Percentiles rank a stretch among this genome's conserved stretches.
These are phyloP conservation scores for Fusarium pininemorale DNA, from an alignment of 2,329 filamentous ascomycete species.

Conservation along the genomic window DNA sequence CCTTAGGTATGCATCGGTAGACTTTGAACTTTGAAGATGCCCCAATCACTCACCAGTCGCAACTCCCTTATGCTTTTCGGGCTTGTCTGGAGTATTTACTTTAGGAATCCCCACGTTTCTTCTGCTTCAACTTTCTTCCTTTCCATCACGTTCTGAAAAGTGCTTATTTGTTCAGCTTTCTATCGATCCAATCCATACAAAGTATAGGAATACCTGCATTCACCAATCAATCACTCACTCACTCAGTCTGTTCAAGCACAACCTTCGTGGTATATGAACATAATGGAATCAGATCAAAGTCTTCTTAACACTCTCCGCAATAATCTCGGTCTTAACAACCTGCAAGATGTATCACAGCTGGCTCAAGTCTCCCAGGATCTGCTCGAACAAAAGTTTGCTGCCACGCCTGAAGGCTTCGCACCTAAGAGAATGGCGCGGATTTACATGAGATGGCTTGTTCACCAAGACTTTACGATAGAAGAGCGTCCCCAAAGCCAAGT, in stretches of 20 bases:
- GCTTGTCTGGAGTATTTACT: neutral
- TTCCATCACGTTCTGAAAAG: neutral
- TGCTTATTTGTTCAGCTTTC: neutral
- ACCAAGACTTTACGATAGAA: constrained; percentile 1
- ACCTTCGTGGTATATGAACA: neutral
- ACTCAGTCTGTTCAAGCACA: neutral
- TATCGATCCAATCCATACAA: neutral
- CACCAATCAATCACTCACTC: neutral
- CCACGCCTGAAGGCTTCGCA: constrained; percentile 12
- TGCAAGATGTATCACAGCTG: constrained; percentile 35
- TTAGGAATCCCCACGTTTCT: neutral
- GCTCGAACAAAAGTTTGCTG: constrained; percentile 33
- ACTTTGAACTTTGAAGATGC: neutral
- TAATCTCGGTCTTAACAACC: constrained; percentile 35
- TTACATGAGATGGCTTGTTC: constrained; percentile 43
- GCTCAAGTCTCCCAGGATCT: constrained; percentile 38
- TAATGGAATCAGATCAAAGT: constrained; percentile 30
- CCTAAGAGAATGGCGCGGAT: constrained; percentile 33
- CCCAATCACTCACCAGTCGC: neutral
- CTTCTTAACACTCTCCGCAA: constrained; percentile 36
- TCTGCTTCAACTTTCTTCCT: neutral
- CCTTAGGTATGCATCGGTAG: neutral
- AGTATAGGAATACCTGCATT: neutral
- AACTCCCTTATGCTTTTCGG: neutral
- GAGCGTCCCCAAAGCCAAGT: neutral